These are phyloP conservation scores for Didymella exigua DNA, from an alignment of 2,329 filamentous ascomycete genomes.

Conservation along the genomic window DNA sequence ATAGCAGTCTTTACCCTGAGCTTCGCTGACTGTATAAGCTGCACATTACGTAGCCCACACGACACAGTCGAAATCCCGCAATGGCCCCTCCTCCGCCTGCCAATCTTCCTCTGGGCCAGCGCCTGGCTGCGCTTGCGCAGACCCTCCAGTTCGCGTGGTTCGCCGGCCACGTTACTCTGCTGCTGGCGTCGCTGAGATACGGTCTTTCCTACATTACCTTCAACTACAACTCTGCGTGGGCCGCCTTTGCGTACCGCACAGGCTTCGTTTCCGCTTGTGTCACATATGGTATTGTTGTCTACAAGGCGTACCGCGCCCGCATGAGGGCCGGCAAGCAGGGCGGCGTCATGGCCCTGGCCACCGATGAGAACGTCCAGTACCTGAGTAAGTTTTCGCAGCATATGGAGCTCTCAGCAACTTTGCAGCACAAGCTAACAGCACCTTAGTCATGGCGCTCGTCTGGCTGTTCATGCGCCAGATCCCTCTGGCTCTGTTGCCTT, in stretches of 20 bases:
- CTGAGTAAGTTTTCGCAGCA: constrained; percentile 68
- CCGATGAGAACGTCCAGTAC: constrained; percentile 98
- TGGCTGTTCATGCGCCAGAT: constrained; percentile 94
- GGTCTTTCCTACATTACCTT: constrained; percentile 83
- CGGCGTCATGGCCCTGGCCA: constrained; percentile 69
- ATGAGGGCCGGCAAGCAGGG: constrained; percentile 72
- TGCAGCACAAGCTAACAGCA: constrained; percentile 26
- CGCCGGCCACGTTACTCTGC: constrained; percentile 80
- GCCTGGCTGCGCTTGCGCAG: constrained; percentile 78
- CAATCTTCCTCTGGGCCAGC: constrained; percentile 72
- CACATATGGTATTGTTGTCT: constrained; percentile 98
- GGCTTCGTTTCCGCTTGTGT: constrained; percentile 87
- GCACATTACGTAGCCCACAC: constrained; percentile 35
- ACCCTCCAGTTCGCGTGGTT: constrained; percentile 84
- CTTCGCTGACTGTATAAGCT: constrained; percentile 36
- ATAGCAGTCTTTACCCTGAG: constrained; percentile 18
- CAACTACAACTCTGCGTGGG: constrained; percentile 80
- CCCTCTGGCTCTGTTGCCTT: constrained; percentile 87
- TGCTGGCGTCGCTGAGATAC: constrained; percentile 84
- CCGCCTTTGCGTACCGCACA: constrained; percentile 83
- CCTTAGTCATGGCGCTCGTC: constrained; percentile 83
- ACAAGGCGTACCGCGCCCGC: constrained; percentile 92
- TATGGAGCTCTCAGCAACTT: background rate
- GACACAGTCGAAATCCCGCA: constrained; percentile 33
- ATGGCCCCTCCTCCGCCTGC: constrained; percentile 79